Conservation (phyloP, 2,329 filamentous ascomycete species). For the Bipolaris oryzae region DNA sequence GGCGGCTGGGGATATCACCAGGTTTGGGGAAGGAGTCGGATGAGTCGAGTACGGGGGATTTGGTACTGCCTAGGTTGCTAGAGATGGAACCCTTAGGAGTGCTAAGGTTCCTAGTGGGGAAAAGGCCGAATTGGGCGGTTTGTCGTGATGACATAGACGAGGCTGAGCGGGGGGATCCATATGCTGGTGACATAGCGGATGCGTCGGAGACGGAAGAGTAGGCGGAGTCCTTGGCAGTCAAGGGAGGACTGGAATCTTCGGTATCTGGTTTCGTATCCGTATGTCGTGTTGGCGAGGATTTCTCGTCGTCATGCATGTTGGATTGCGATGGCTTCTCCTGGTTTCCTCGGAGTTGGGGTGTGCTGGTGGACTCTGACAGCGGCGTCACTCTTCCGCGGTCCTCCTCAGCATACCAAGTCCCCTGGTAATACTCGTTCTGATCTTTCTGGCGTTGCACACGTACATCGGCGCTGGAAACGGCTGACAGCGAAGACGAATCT, state of each 20-base stretch:
- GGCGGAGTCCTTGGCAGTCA: constrained; percentile 47
- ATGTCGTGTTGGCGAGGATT: constrained; percentile 14
- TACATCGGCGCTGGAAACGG: constrained; percentile 21
- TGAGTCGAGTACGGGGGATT: constrained; percentile 30
- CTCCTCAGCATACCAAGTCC: constrained; percentile 30
- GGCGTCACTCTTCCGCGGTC: constrained; percentile 19
- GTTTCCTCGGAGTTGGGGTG: constrained; percentile 22
- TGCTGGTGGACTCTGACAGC: constrained; percentile 21
- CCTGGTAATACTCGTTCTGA: constrained; percentile 31
- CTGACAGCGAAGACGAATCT: constrained; percentile 20
- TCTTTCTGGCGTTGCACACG: constrained; percentile 21
- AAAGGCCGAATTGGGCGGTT: constrained; percentile 44
- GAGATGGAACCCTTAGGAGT: constrained; percentile 43
- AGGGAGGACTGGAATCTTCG: constrained; percentile 38
- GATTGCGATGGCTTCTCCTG: constrained; percentile 19
- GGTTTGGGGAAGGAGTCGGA: constrained; percentile 22
- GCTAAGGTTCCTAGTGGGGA: constrained; percentile 40
- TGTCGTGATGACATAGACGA: constrained; percentile 40
- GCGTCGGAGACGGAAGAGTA: constrained; percentile 48
- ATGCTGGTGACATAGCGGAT: constrained; percentile 39
- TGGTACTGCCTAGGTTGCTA: constrained; percentile 31
- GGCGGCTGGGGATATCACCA: constrained; percentile 27
- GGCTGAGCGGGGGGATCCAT: constrained; percentile 34
- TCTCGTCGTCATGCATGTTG: constrained; percentile 21
- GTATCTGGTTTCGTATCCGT: constrained; percentile 18